Evolutionary conservation across 345 rosid species (phyloP).

Genomic region (Eucalyptus victrix): DNA sequence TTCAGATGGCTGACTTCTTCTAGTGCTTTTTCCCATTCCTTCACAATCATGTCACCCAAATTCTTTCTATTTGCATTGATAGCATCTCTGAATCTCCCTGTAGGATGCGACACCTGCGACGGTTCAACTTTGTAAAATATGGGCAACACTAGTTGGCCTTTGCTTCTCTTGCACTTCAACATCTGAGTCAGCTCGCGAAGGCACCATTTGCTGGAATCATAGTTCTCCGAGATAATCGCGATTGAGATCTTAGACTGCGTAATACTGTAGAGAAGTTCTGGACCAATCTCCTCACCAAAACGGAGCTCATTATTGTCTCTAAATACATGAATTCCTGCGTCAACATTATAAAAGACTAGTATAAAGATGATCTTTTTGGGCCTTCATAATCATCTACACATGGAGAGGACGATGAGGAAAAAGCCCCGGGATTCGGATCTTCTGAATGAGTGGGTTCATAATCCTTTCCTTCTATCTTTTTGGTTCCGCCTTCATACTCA

Average conservation of each 20-base stretch:
- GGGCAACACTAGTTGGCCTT: no score
- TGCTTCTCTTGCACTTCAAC: no score
- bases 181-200: fast-evolving
- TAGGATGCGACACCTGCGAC: fast-evolving
- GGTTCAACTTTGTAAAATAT: no score
- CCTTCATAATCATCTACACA: no score
- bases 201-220: no score
- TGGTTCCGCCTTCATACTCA: neutral
- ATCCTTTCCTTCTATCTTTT: neutral
- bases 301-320: fast-evolving
- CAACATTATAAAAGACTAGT: fast-evolving
- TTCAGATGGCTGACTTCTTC: fast-evolving
- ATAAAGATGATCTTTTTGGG: no score
- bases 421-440: no score
- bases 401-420: no score
- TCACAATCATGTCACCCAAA: fast-evolving
- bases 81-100: fast-evolving
- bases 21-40: no score
- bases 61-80: fast-evolving
- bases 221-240: fast-evolving
- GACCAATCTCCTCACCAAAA: no score
- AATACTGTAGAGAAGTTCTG: fast-evolving
- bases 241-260: no score
- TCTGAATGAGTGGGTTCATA: no score
- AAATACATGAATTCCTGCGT: fast-evolving